Percentiles rank a stretch among this genome's conserved stretches.
Evolutionary conservation across 768 basidiomycete genomes (phyloP).

Genomic region (Termitomyces sp.): DNA sequence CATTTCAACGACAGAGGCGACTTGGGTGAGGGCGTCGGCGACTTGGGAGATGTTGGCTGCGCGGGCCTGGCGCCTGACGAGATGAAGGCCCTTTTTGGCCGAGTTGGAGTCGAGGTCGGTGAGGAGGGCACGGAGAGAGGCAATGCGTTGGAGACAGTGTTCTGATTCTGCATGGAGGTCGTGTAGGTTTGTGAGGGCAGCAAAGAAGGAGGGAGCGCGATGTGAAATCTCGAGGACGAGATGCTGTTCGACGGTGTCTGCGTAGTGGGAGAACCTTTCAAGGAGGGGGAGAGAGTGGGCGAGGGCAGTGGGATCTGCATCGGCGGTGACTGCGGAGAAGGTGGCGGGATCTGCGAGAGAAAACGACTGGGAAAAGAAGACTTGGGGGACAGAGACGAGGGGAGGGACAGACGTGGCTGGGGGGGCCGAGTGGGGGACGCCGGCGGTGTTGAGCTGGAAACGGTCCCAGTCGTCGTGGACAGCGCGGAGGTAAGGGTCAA

Average conservation of each 20-base stretch:
- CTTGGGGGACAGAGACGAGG: slow-evolving; percentile 67
- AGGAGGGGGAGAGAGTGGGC: slow-evolving; percentile 71
- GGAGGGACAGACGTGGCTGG: slow-evolving; percentile 51
- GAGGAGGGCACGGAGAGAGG: slow-evolving; percentile 64
- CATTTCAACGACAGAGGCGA: slow-evolving; percentile 75
- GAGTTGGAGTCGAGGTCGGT: slow-evolving; percentile 70
- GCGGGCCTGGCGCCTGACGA: slow-evolving; percentile 62
- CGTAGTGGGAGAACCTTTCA: slow-evolving; percentile 86
- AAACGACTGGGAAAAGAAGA: slow-evolving; percentile 80
- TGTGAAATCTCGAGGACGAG: slow-evolving; percentile 88
- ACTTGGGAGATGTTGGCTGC: slow-evolving; percentile 58
- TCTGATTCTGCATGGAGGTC: slow-evolving; percentile 88
- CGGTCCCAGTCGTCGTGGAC: slow-evolving; percentile 75
- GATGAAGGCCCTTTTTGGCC: slow-evolving; percentile 74
- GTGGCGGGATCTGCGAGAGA: slow-evolving; percentile 76
- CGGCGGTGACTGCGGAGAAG: slow-evolving; percentile 68
- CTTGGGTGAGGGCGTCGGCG: slow-evolving; percentile 54
- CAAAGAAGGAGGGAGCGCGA: slow-evolving; percentile 92
- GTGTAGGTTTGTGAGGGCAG: slow-evolving; percentile 91
- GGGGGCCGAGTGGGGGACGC: slow-evolving; percentile 29
- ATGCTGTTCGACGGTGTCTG: slow-evolving; percentile 93
- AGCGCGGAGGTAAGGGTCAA: slow-evolving; percentile 74
- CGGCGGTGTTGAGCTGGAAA: slow-evolving; percentile 49
- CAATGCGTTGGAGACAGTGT: slow-evolving; percentile 73
- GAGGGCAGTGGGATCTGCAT: slow-evolving; percentile 54